Evolutionary conservation across 192 early-diverging fungal genomes (phyloP).

Genomic region (Backusella tuberculispora): DNA sequence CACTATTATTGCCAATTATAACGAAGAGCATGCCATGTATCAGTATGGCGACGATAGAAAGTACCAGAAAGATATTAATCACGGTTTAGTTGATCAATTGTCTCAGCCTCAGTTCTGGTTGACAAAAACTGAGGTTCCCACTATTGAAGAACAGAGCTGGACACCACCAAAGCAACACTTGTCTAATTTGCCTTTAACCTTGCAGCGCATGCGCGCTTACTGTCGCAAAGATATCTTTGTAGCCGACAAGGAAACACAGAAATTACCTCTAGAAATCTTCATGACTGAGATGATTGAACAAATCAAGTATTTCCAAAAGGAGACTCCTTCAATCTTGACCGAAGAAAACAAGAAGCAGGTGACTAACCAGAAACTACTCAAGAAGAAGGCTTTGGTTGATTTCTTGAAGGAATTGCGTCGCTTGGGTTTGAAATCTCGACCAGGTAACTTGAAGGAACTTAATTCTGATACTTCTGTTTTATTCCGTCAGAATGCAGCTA

Average conservation of each 20-base stretch:
- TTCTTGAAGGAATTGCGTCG: constrained; percentile 71
- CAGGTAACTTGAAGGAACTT: constrained; percentile 29
- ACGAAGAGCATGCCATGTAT: constrained; percentile 44
- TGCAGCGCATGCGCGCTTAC: constrained; percentile 43
- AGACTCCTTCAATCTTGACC: constrained; percentile 54
- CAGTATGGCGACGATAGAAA: constrained; percentile 42
- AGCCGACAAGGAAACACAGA: constrained; percentile 22
- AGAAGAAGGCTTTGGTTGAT: constrained; percentile 81
- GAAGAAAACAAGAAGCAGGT: constrained; percentile 58
- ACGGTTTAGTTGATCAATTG: constrained; percentile 45
- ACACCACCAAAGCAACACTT: constrained; percentile 46
- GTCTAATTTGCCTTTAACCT: constrained; percentile 47
- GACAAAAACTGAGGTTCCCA: constrained; percentile 24
- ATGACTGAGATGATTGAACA: constrained; percentile 56
- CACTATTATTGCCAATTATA: constrained; percentile 63
- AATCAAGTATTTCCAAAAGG: constrained; percentile 61
- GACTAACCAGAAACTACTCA: constrained; percentile 69
- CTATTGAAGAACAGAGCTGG: background rate
- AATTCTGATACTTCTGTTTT: constrained; percentile 37
- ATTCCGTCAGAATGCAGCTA: constrained; percentile 27
- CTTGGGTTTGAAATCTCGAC: constrained; percentile 60
- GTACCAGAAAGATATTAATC: constrained; percentile 34
- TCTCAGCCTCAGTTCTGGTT: constrained; percentile 47
- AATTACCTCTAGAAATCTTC: constrained; percentile 50
- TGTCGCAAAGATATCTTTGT: constrained; percentile 44